Evolutionary conservation across 2,329 filamentous ascomycete genomes (phyloP), one percentile per base, ranked within the genome.

Genomic region (Penicillium brevicompactum): DNA sequence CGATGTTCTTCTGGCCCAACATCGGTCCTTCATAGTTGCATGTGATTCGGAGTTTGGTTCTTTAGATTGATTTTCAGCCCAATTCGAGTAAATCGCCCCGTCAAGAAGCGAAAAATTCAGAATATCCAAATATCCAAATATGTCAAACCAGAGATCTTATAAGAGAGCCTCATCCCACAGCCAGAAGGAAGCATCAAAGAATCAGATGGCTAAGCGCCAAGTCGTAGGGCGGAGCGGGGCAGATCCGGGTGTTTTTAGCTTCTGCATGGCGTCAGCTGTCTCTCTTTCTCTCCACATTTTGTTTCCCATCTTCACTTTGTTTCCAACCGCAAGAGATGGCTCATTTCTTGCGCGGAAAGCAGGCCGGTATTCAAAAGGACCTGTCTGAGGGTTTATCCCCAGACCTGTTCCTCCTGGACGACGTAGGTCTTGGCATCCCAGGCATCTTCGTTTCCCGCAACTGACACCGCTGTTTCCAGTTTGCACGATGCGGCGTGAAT

Each of bases 351-450:
- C 84, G 94, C 72, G 89, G 90, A 66, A 97, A 96, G 82, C 94
- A 97, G 82, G 86, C 91, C 54, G 94, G 94, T 68, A 89, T 99
- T 66, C 89, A 92, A 72, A 90, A 88, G 76, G 94, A 97, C 77
- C 83, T 99, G 63, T 96, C 92, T 49, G 87, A 87, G 16, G 89
- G 88, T 63, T 86, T 97, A 60, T 81, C 85, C 16, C 84, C 91
- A 37, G 89, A 91, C 58, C 78, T 90, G 13, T 96, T 97, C 71
- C 80, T 84, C 56, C 85, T 93, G 22, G 92, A 97, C 71, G 91
- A 96, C 75, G 89, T 85, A 78, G 53, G 75, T 70, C 59, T 65
- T 58, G 60, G 60, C 65, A 61, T 60, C 59, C 60, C 56, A 62
- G 63, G 62, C 69, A 65, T 56, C 66, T 60, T 48, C 51, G 45